Conservation (phyloP, 2,329 filamentous ascomycete species). For the Calonectria pauciramosa region DNA sequence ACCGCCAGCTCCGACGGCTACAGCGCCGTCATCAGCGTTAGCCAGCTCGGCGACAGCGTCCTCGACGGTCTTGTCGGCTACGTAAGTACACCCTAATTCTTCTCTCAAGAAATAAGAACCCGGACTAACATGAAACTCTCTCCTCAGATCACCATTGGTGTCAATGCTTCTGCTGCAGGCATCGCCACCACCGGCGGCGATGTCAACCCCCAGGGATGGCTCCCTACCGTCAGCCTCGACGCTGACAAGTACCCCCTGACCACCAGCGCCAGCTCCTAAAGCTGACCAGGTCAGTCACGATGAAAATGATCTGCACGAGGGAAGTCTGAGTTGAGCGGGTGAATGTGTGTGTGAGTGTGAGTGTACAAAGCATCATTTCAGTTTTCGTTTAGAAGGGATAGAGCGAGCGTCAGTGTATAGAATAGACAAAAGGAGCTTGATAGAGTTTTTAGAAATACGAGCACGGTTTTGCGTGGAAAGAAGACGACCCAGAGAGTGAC, state of each 20-base stretch:
- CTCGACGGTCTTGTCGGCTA: constrained; percentile 22
- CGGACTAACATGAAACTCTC: background rate
- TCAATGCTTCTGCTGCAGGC: constrained; percentile 18
- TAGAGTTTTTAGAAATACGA: background rate
- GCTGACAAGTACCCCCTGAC: constrained; percentile 11
- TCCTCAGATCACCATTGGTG: constrained; percentile 16
- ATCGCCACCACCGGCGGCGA: background rate
- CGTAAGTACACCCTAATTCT: background rate
- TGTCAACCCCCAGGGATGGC: constrained; percentile 23
- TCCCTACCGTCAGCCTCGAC: constrained; percentile 20
- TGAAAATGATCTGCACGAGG: background rate
- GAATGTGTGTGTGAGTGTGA: background rate
- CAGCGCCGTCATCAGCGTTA: constrained; percentile 24
- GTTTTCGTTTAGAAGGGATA: background rate
- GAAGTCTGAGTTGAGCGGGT: background rate
- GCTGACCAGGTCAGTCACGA: background rate
- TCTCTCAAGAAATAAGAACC: background rate
- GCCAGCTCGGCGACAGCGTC: constrained; percentile 20
- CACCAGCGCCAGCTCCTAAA: constrained; percentile 8
- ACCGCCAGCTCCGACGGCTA: constrained; percentile 15
- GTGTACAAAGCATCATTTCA: background rate
- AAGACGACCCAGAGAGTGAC: too few relatives aligned
- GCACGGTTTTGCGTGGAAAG: background rate
- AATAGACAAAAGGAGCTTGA: background rate
- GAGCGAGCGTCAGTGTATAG: background rate